phyloP scores from a whole-genome alignment of 441 rosid genomes.

The Kokia cookei region DNA sequence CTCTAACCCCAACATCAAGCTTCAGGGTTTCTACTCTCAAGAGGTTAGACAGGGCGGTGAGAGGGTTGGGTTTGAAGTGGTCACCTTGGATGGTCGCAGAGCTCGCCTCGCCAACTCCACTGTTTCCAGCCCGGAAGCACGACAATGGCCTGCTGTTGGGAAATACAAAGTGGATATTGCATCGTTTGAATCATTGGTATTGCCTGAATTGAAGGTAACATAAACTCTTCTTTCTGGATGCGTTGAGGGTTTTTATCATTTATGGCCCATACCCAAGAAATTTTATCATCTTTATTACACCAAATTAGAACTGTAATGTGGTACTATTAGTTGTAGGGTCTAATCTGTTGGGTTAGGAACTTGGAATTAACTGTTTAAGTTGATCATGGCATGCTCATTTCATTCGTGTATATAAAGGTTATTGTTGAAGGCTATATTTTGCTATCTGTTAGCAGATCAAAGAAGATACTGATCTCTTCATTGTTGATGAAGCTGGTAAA shows the following conservation, averaged over 20 bases:
- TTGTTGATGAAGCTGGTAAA: slow-evolving; percentile 70
- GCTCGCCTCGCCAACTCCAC: slow-evolving; percentile 50
- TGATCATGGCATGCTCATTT: neutral
- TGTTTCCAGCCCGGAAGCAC: slow-evolving; percentile 40
- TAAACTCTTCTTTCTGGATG: neutral
- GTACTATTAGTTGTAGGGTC: neutral
- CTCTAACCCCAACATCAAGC: slow-evolving; percentile 42
- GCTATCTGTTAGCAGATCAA: slow-evolving; percentile 32
- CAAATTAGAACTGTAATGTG: neutral
- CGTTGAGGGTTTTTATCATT: neutral
- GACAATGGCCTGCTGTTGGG: slow-evolving; percentile 68
- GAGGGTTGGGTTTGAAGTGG: slow-evolving; percentile 64
- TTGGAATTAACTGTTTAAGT: neutral
- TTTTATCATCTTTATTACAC: neutral
- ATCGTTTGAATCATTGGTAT: slow-evolving; percentile 60
- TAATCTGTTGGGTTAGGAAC: neutral
- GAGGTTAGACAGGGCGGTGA: slow-evolving; percentile 51
- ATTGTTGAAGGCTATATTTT: neutral
- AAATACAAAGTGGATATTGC: slow-evolving; percentile 60
- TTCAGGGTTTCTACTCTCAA: slow-evolving; percentile 62
- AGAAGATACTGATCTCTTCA: slow-evolving; percentile 53
- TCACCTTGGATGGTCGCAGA: slow-evolving; percentile 51
- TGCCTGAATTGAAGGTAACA: slow-evolving; percentile 64
- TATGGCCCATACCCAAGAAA: neutral
- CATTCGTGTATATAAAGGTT: neutral